Base-by-base conservation (phyloP, 2,329 filamentous ascomycete genomes). In the Epicoccum nigrum region DNA sequence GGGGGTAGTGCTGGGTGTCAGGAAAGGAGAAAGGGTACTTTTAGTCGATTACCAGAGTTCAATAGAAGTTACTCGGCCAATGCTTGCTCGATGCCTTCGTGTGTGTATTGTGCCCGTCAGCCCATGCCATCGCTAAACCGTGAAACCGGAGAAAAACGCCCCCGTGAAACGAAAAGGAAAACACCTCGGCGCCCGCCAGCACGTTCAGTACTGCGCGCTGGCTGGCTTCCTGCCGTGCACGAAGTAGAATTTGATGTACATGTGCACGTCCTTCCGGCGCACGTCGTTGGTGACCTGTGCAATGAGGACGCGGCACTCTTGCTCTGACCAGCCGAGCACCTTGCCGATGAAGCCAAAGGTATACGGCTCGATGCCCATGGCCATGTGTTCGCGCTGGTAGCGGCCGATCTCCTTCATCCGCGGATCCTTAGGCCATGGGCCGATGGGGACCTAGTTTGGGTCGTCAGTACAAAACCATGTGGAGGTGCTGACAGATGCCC, bases 331-430 rank as follows among this genome's bases (percentile, higher is more conserved):
- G 54, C 69, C 70, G 7, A 70, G 55, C 8, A 73, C 58, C 46
- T 70, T 71, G 38, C 69, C 69, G 23, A 72, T 57, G 42, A 73
- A 67, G 45, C 69, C 70, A 7, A 71, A 52, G 0, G 70, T 72
- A 37, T 72, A 72, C 6, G 70, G 70, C 49, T 71, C 70, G 45
- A 73, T 60, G 54, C 70, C 70, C 55, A 70, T 63, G 38, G 59
- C 51, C 60, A 72, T 63, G 55, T 71, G 67, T 45, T 72, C 68
- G 34, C 68, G 67, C 54, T 71, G 65, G 46, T 69, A 79, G 21
- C 74, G 67, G 13, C 79, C 79, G 17, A 82, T 74, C 55, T 79
- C 75, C 59, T 80, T 82, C 72, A 79, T 75, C 45, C 75, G 76
- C 1, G 72, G 70, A 41, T 81, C 77, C 42, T 76, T 76, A 5